phyloP scores from a whole-genome alignment of 306 rosid genomes.

The Medicago arabica region DNA sequence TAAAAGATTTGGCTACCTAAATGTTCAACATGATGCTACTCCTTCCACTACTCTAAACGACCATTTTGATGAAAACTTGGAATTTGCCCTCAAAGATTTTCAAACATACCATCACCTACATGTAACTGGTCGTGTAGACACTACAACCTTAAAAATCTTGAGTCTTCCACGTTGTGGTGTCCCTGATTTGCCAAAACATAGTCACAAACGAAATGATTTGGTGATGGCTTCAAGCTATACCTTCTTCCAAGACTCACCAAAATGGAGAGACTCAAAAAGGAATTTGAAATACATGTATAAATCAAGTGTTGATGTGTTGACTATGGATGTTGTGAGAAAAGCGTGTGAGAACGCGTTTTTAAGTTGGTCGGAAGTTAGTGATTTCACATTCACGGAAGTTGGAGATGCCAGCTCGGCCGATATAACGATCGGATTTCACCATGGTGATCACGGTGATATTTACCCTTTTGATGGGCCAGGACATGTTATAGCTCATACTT shows the following conservation, averaged over 20 bases:
- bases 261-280: not conserved
- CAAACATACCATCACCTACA: not conserved
- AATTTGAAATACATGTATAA: not conserved
- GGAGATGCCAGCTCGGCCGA: not conserved
- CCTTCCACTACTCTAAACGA: not conserved
- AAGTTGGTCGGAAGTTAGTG: not conserved
- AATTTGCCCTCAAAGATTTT: not conserved
- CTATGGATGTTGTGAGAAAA: not conserved
- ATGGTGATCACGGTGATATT: not conserved
- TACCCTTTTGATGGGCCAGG: not conserved
- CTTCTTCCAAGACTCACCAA: not conserved
- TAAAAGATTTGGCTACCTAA: not conserved
- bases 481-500: not conserved
- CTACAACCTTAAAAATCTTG: not conserved
- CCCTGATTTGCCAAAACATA: not conserved
- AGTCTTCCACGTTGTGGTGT: not conserved
- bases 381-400: not conserved
- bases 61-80: slow-evolving; percentile 1
- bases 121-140: not conserved
- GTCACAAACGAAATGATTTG: not conserved
- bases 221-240: not conserved
- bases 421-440: not conserved
- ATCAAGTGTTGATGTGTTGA: not conserved
- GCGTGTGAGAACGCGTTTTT: not conserved
- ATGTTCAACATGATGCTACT: not conserved